Conservation (phyloP, 257 asterid species). For the Rauvolfia tetraphylla region DNA sequence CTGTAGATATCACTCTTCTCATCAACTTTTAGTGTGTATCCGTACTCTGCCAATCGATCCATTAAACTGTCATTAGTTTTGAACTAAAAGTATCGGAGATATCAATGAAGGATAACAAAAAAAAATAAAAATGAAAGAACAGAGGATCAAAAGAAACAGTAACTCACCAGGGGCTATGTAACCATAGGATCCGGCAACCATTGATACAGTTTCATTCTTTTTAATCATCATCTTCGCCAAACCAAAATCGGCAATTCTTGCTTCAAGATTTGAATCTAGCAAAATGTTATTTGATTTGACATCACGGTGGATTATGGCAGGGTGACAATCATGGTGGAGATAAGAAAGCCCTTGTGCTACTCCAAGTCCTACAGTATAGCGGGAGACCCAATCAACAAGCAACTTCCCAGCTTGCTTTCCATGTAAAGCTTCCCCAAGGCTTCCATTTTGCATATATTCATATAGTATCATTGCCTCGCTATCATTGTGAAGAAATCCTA, state of each 20-base stretch:
- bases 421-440: constrained; percentile 63
- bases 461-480: constrained; percentile 53
- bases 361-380: constrained; percentile 58
- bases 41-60: constrained; percentile 51
- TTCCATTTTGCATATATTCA: constrained; percentile 61
- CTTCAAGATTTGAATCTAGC: constrained; percentile 60
- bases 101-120: not conserved
- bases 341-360: constrained; percentile 67
- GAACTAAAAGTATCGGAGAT: not conserved
- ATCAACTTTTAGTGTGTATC: constrained; percentile 59
- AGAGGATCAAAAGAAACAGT: not conserved
- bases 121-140: not conserved
- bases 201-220: constrained; percentile 65
- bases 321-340: constrained; percentile 63
- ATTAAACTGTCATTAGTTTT: not conserved
- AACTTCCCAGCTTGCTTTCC: constrained; percentile 47
- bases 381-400: constrained; percentile 68
- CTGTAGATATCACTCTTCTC: constrained; percentile 71
- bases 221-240: constrained; percentile 52
- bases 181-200: constrained; percentile 76
- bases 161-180: constrained; percentile 75
- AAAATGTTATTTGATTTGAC: constrained; percentile 61
- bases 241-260: constrained; percentile 66
- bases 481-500: constrained; percentile 68
- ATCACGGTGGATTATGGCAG: constrained; percentile 60